phyloP scores from a whole-genome alignment of 2,329 filamentous ascomycete genomes.

The Phialemoniopsis sp. region DNA sequence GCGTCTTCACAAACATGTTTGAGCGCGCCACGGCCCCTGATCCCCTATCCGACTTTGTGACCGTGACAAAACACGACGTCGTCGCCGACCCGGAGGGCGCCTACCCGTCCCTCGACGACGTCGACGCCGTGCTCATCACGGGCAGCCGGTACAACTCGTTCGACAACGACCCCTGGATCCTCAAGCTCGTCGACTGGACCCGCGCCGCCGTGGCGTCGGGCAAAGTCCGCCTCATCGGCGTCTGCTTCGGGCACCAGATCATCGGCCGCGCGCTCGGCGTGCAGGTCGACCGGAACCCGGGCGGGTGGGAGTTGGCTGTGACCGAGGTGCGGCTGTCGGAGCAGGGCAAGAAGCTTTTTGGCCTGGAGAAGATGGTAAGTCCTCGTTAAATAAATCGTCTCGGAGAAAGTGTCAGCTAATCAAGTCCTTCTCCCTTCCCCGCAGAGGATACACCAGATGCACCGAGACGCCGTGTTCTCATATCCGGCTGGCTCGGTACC shows the following conservation, averaged over 20 bases:
- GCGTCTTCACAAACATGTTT: slow-evolving; percentile 62
- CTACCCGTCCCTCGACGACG: slow-evolving; percentile 68
- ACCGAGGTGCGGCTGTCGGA: slow-evolving; percentile 63
- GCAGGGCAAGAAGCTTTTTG: slow-evolving; percentile 69
- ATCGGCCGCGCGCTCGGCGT: slow-evolving; percentile 67
- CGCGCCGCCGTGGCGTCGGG: slow-evolving; percentile 48
- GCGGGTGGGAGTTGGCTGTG: slow-evolving; percentile 81
- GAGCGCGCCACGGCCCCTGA: slow-evolving; percentile 42
- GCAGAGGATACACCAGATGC: slow-evolving; percentile 78
- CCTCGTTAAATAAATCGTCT: too few species aligned
- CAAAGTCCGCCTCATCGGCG: slow-evolving; percentile 67
- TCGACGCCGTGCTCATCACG: slow-evolving; percentile 81
- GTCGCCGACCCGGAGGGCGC: slow-evolving; percentile 52
- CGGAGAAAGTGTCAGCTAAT: too few species aligned
- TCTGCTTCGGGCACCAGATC: slow-evolving; percentile 89
- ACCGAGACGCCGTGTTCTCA: slow-evolving; percentile 68
- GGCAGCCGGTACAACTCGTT: slow-evolving; percentile 74
- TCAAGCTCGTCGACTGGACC: slow-evolving; percentile 67
- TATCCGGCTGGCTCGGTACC: slow-evolving; percentile 58
- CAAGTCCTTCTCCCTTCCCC: too few species aligned
- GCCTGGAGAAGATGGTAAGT: slow-evolving; percentile 52
- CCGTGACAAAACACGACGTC: slow-evolving; percentile 66
- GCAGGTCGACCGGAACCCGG: slow-evolving; percentile 60
- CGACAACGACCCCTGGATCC: slow-evolving; percentile 71
- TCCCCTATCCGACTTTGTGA: slow-evolving; percentile 40